phyloP scores from a whole-genome alignment of 495 filamentous ascomycete species.

The Annulohypoxylon moriforme region DNA sequence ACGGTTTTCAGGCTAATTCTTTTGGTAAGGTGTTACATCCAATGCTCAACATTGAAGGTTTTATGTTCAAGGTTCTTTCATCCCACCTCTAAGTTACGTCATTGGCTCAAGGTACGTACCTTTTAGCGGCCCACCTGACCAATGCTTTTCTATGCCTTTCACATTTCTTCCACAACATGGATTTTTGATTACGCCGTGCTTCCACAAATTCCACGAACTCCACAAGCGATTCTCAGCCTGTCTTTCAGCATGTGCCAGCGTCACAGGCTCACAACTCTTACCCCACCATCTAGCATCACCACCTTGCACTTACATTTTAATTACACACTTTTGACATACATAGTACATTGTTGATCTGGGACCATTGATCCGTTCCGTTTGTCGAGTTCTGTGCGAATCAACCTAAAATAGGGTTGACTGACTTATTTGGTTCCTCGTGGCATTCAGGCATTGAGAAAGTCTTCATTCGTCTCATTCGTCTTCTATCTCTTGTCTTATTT shows the following conservation, averaged over 20 bases:
- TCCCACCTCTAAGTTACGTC: no score
- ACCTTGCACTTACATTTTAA: slow-evolving; percentile 13
- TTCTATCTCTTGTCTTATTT: neutral
- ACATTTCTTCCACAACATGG: slow-evolving; percentile 20
- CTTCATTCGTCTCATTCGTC: neutral
- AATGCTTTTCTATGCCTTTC: slow-evolving; percentile 40
- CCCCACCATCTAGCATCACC: slow-evolving; percentile 33
- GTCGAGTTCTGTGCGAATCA: slow-evolving; percentile 10
- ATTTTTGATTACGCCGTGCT: slow-evolving; percentile 32
- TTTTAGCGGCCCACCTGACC: slow-evolving; percentile 7
- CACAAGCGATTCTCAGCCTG: slow-evolving; percentile 26
- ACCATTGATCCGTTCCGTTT: slow-evolving; percentile 7
- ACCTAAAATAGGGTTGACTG: slow-evolving; percentile 22
- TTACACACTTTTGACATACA: slow-evolving; percentile 6
- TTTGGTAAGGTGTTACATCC: slow-evolving; percentile 29
- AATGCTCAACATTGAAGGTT: no score
- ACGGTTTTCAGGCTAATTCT: slow-evolving; percentile 40
- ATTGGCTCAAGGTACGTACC: slow-evolving; percentile 27
- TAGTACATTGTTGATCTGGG: neutral
- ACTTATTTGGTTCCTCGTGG: neutral
- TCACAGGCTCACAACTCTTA: slow-evolving; percentile 40
- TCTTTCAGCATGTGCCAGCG: slow-evolving; percentile 46
- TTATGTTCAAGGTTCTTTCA: no score
- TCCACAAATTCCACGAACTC: slow-evolving; percentile 9
- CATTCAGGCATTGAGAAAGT: neutral